Percentiles rank a stretch among this genome's conserved stretches.
These are phyloP conservation scores for Hypoxylon sp. DNA, from an alignment of 2,329 filamentous ascomycete species.

Conservation along the genomic window DNA sequence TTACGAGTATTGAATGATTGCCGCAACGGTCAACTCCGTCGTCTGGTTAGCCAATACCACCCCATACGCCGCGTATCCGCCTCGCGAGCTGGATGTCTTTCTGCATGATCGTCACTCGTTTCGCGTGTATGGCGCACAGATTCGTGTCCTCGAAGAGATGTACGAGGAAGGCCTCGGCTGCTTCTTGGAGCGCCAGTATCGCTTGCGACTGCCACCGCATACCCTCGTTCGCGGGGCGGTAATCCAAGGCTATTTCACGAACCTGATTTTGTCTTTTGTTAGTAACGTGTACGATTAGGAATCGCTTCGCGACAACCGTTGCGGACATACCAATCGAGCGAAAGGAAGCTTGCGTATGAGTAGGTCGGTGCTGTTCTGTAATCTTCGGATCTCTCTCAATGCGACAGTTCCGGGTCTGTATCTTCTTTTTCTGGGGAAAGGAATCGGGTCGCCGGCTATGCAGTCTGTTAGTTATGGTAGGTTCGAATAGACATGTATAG, in stretches of 20 bases:
- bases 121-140: constrained; percentile 95
- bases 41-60: constrained; percentile 63
- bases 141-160: constrained; percentile 98
- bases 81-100: constrained; percentile 96
- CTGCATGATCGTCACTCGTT: constrained; percentile 96
- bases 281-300: constrained; percentile 8
- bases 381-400: constrained; percentile 87
- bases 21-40: not conserved
- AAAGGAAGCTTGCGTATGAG: constrained; percentile 83
- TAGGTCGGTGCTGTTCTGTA: constrained; percentile 89
- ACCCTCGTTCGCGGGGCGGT: constrained; percentile 69
- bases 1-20: not conserved
- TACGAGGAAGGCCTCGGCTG: constrained; percentile 93
- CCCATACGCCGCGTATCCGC: constrained; percentile 80
- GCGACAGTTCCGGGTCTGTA: constrained; percentile 85
- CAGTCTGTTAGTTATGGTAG: constrained; percentile 35
- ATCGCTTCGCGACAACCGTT: not conserved
- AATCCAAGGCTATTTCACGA: constrained; percentile 74
- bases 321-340: constrained; percentile 69
- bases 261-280: constrained; percentile 53
- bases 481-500: constrained; percentile 40
- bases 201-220: constrained; percentile 97
- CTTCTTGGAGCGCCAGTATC: constrained; percentile 91
- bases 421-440: constrained; percentile 66
- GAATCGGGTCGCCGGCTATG: constrained; percentile 77